phyloP scores from a whole-genome alignment of 768 basidiomycete genomes.

The Leccinellum rugosiceps region DNA sequence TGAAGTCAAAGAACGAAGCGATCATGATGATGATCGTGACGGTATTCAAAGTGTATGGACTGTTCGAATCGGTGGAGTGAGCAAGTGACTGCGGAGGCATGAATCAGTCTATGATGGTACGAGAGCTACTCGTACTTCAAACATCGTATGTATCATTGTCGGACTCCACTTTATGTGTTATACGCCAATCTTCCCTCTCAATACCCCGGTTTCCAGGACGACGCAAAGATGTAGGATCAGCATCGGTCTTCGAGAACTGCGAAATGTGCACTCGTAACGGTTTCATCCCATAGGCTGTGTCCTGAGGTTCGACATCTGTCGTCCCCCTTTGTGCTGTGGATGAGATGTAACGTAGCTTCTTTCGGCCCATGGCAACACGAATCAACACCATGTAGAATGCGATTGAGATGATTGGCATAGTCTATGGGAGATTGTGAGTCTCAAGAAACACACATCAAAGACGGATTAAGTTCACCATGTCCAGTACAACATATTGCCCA shows the following conservation, averaged over 20 bases:
- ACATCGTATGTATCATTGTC: neutral
- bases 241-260: neutral
- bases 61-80: neutral
- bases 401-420: too few relatives aligned
- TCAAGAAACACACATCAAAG: neutral
- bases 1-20: neutral
- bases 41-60: too few relatives aligned
- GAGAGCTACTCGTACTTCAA: neutral
- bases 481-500: neutral
- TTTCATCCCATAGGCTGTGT: neutral
- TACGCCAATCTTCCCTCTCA: neutral
- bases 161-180: neutral
- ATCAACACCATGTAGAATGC: neutral
- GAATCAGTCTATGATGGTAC: neutral
- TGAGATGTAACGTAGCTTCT: neutral
- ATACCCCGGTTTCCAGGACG: neutral
- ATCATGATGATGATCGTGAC: too few relatives aligned
- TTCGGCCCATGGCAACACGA: neutral
- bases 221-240: neutral
- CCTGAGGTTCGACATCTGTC: neutral
- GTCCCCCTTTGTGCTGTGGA: neutral
- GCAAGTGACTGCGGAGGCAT: neutral
- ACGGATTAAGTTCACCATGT: neutral
- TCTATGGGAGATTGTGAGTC: neutral
- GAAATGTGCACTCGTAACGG: neutral